phyloP scores from a whole-genome alignment of 1,284 basidiomycete species.

The Moniliophthora roreri region DNA sequence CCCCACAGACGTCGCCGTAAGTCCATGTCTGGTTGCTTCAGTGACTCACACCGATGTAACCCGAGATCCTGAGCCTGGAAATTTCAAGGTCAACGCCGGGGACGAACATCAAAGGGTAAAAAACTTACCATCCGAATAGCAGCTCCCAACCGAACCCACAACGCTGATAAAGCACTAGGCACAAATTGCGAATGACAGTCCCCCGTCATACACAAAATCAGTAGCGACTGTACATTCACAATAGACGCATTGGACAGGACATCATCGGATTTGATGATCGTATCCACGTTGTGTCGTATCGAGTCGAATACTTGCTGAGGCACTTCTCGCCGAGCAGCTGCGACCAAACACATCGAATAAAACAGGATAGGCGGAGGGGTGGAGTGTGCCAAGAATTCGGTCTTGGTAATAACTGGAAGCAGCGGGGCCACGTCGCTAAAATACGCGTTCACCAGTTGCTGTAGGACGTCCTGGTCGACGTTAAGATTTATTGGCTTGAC shows the following conservation, averaged over 20 bases:
- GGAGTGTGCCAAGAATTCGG: constrained; percentile 79
- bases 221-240: constrained; percentile 85
- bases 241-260: constrained; percentile 85
- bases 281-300: constrained; percentile 83
- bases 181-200: constrained; percentile 81
- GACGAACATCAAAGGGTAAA: constrained; percentile 12
- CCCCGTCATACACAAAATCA: constrained; percentile 81
- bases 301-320: constrained; percentile 83
- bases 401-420: constrained; percentile 84
- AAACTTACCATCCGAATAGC: constrained; percentile 81
- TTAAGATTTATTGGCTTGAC: constrained; percentile 65
- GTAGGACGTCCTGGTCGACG: constrained; percentile 77
- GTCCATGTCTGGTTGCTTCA: constrained; percentile 74
- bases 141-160: constrained; percentile 75
- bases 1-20: constrained; percentile 87
- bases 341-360: constrained; percentile 91
- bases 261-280: constrained; percentile 86
- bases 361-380: constrained; percentile 81
- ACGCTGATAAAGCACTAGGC: constrained; percentile 70
- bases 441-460: constrained; percentile 87
- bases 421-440: constrained; percentile 85
- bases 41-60: constrained; percentile 82
- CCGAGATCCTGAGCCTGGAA: constrained; percentile 88
- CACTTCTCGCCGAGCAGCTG: constrained; percentile 82
- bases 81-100: constrained; percentile 17